Conservation (phyloP, 2,329 filamentous ascomycete species). For the Cladosporium oxysporum region DNA sequence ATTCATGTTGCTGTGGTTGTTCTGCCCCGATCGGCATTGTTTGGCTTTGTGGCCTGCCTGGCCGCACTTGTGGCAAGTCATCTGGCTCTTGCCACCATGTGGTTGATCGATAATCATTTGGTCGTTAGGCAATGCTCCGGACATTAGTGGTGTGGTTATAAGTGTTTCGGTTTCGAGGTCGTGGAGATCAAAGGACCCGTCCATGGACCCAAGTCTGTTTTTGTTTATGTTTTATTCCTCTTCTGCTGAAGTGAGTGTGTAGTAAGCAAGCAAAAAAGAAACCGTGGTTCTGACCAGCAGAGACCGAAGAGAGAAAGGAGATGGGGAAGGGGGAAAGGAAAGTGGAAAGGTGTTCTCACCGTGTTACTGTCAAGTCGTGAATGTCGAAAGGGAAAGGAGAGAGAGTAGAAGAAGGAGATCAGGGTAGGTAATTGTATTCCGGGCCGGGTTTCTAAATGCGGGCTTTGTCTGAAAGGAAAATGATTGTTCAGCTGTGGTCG, state of each 20-base stretch:
- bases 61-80: not conserved
- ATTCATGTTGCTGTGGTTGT: not conserved
- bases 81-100: not conserved
- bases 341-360: slow-evolving; percentile 8
- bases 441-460: slow-evolving; percentile 7
- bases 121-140: not conserved
- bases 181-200: not conserved
- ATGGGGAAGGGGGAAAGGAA: slow-evolving; percentile 2
- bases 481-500: not conserved
- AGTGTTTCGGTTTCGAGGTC: not conserved
- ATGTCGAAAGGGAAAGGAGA: slow-evolving; percentile 4
- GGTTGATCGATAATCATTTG: not conserved
- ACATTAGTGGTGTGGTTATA: not conserved
- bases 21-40: not conserved
- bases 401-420: not conserved
- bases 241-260: not conserved
- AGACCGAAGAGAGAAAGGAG: slow-evolving; percentile 18
- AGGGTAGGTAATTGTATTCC: slow-evolving; percentile 11
- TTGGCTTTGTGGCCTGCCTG: not conserved
- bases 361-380: slow-evolving; percentile 16
- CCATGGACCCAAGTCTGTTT: not conserved
- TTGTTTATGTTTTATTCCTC: not conserved
- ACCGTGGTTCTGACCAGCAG: slow-evolving; percentile 18
- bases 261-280: not conserved
- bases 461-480: slow-evolving; percentile 1